Evolutionary conservation across 2,329 filamentous ascomycete genomes (phyloP), one percentile per base, ranked within the genome.

Genomic region (Fusarium odoratissimum): DNA sequence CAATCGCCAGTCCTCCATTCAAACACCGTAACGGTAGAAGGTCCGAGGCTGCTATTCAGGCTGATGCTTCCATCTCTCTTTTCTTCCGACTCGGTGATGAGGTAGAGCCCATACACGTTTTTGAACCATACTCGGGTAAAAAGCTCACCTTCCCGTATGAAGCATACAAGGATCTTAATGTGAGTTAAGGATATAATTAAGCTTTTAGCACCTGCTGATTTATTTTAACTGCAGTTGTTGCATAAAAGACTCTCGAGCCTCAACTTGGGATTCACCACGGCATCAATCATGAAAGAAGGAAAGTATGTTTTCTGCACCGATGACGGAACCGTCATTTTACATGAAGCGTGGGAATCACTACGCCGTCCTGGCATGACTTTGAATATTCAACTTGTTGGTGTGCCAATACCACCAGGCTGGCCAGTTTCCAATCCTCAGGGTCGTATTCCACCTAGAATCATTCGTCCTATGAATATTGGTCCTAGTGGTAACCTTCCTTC

Each of bases 41-140:
- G 12, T 1, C 2, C 10, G 14, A 9, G 7, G 16, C 28, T 23
- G 8, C 1, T 23, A 8, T 49, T 33, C 21, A 23, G 2, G 2
- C 30, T 31, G 16, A 49, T 19, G 21, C 46, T 1, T 33, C 21
- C 4, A 33, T 49, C 30, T 33, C 5, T 0, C 46, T 49, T 4
- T 49, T 33, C 46, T 49, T 49, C 46, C 14, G 46, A 0, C 16
- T 49, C 0, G 46, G 46, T 23, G 8, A 19, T 2, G 46, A 13
- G 0, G 3, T 49, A 2, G 46, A 49, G 3, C 46, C 5, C 0
- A 33, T 49, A 0, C 2, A 49, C 2, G 30, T 49, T 1, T 0
- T 49, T 23, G 46, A 49, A 1, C 46, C 6, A 19, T 1, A 5
- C 8, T 5, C 46, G 0, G 30, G 46, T 7, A 33, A 1, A 33